A percentile compares a stretch with the other conserved stretches of the same genome.
phyloP scores from a whole-genome alignment of 331 rosid genomes.

The Saraca asoca region DNA sequence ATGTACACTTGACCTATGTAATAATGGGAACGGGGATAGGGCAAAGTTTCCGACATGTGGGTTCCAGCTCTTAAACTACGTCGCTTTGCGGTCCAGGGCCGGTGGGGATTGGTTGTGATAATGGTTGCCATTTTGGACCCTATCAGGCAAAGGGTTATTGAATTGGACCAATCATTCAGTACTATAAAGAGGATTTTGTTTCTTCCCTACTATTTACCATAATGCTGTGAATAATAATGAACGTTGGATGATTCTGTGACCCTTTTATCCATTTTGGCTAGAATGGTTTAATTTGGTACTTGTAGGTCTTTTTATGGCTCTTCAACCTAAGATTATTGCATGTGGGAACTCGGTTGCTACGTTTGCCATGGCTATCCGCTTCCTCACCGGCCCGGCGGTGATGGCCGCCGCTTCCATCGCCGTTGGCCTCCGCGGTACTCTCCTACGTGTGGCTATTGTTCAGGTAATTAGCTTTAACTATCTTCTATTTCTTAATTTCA shows the following conservation, averaged over 20 bases:
- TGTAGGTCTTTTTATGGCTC: slow-evolving; percentile 71
- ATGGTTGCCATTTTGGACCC: neutral
- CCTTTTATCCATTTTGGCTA: too few relatives aligned
- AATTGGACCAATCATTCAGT: too few relatives aligned
- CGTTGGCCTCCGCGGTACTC: slow-evolving; percentile 62
- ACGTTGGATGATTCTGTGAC: too few relatives aligned
- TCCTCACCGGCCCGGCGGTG: slow-evolving; percentile 73
- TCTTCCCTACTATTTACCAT: too few relatives aligned
- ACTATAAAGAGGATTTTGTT: too few relatives aligned
- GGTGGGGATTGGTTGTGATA: slow-evolving; percentile 31
- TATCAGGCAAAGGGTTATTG: neutral
- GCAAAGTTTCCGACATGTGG: slow-evolving; percentile 72
- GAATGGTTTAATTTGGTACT: neutral
- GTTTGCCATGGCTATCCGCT: slow-evolving; percentile 67
- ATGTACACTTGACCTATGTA: neutral
- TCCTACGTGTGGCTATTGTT: slow-evolving; percentile 63
- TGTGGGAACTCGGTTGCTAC: slow-evolving; percentile 68
- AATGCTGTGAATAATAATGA: too few relatives aligned
- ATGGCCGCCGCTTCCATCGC: slow-evolving; percentile 70
- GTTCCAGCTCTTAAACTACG: slow-evolving; percentile 40
- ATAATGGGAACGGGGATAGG: slow-evolving; percentile 42
- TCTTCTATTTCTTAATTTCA: too few relatives aligned
- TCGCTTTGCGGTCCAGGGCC: slow-evolving; percentile 58
- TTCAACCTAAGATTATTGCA: slow-evolving; percentile 72
- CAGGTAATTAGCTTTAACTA: slow-evolving; percentile 41